Base-by-base conservation (phyloP, 805 yeast species). In the Myxozyma udenii region DNA sequence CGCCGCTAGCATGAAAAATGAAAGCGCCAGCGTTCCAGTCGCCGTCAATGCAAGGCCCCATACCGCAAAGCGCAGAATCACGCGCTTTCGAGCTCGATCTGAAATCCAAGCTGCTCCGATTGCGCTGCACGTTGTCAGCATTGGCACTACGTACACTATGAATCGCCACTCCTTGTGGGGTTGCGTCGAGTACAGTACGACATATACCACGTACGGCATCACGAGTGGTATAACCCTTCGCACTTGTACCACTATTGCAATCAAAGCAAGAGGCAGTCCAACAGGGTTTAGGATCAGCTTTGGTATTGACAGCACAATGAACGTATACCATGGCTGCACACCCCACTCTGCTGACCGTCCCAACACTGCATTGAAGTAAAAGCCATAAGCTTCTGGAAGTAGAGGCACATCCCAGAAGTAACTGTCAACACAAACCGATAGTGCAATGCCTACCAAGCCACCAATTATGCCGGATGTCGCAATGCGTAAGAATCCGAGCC, bases 101-200 rank as follows among this genome's bases (percentile, higher is more conserved):
- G 52, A 59, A 11, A 56, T 30, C 57, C 55, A 52, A 14, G 50
- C 35, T 14, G 83, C 75, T 4, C 86, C 87, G 41, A 77, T 71
- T 1, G 93, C 82, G 4, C 85, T 89, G 28, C 78, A 64, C 18
- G 84, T 61, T 0, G 84, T 79, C 51, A 87, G 66, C 0, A 83
- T 73, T 0, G 97, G 96, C 3, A 85, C 70, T 0, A 81, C 71
- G 66, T 90, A 91, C 16, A 84, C 72, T 37, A 91, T 80, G 63
- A 91, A 91, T 61, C 97, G 78, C 95, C 95, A 87, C 71, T 91
- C 98, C 66, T 91, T 91, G 62, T 91, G 97, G 2, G 93, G 89
- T 67, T 86, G 93, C 46, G 83, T 66, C 0, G 96, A 88, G 77
- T 89, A 76, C 3, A 80, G 62, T 1, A 71, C 55, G n/a, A 89